Evolutionary conservation across 108 stramenopile genomes (phyloP).

Genomic region (Cyclotella kingstonii): DNA sequence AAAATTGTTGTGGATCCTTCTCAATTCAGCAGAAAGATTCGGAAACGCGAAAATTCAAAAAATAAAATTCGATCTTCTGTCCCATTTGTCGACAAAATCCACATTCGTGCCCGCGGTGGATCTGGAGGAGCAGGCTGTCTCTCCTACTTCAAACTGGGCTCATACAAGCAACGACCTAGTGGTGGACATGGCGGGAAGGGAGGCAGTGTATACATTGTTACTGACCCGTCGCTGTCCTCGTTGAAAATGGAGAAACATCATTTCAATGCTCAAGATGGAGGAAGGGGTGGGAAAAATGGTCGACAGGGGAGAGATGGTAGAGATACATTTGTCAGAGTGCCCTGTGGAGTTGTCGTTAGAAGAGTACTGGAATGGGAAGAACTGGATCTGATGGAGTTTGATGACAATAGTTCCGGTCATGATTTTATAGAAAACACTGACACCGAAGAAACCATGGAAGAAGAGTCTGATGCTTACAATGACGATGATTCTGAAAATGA

Average conservation of each 20-base stretch:
- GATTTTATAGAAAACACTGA: too few relatives aligned
- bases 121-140: conserved; percentile 71
- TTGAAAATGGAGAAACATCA: conserved; percentile 62
- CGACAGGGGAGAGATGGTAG: conserved; percentile 66
- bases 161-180: conserved; percentile 62
- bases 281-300: conserved; percentile 51
- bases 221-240: conserved; percentile 62
- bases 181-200: conserved; percentile 87
- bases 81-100: conserved; percentile 73
- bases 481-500: conserved; percentile 23
- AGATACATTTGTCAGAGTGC: conserved; percentile 72
- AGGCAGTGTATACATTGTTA: conserved; percentile 70
- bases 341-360: conserved; percentile 81
- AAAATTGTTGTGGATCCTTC: conserved; percentile 6
- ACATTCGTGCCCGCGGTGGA: conserved; percentile 67
- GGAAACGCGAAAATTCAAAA: conserved; percentile 33
- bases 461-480: conserved; percentile 22
- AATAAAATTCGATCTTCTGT: conserved; percentile 23
- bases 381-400: conserved; percentile 15
- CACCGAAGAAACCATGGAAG: conserved; percentile 10
- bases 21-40: not conserved
- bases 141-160: conserved; percentile 51
- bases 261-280: conserved; percentile 58
- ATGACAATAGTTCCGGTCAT: conserved; percentile 10
- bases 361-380: conserved; percentile 71